phyloP scores from a whole-genome alignment of 306 rosid genomes.

The Gynostemma pentaphyllum region DNA sequence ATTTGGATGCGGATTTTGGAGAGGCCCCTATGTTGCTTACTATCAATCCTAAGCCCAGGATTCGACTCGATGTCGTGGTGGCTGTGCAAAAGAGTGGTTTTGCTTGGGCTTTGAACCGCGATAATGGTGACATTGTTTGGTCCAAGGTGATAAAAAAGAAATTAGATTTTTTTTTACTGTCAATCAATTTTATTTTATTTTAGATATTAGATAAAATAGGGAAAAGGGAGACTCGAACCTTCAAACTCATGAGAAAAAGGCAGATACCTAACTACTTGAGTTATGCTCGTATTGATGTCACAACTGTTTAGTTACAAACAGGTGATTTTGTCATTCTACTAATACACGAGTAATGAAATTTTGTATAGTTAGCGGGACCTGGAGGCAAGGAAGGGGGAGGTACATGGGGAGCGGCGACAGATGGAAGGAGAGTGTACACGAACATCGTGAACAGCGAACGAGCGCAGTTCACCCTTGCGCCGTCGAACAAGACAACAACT shows the following conservation, averaged over 20 bases:
- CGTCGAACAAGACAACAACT: conserved; percentile 16
- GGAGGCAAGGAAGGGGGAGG: conserved; percentile 31
- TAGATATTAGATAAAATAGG: no score
- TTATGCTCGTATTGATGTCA: no score
- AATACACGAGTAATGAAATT: no score
- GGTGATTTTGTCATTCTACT: no score
- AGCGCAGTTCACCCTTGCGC: conserved; percentile 21
- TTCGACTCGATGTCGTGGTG: conserved; percentile 19
- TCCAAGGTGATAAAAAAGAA: conserved; percentile 13
- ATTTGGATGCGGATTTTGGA: conserved; percentile 26
- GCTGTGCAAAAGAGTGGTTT: conserved; percentile 34
- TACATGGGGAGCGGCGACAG: conserved; percentile 30
- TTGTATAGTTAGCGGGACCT: conserved; percentile 22
- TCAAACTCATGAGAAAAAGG: no score
- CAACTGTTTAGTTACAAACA: no score
- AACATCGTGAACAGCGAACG: conserved; percentile 21
- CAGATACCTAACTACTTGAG: no score
- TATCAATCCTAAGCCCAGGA: conserved; percentile 3
- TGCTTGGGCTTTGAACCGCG: conserved; percentile 31
- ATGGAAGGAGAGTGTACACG: conserved; percentile 25
- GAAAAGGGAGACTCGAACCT: no score
- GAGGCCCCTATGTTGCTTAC: conserved; percentile 30
- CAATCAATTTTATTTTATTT: no score
- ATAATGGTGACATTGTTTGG: conserved; percentile 26
- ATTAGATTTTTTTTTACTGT: no score